Evolutionary conservation across 176 grass and related monocot genomes (phyloP), one percentile per base, ranked within the genome.

Genomic region (Musa schizocarpa): DNA sequence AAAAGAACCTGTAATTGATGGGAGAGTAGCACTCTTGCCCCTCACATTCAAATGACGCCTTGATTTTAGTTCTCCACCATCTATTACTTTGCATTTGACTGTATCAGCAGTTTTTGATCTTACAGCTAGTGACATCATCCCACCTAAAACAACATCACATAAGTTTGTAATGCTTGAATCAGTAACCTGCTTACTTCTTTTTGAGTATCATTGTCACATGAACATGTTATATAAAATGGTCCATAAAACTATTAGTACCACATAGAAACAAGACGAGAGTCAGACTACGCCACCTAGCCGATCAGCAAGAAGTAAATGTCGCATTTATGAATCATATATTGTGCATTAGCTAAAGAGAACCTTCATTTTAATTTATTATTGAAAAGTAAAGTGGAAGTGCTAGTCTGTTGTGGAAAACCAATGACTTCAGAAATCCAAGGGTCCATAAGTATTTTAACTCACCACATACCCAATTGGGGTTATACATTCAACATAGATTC

Each of bases 51-150:
- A 81, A 73, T 97, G 94, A 51, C 94, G 87, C 71, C 94, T 93
- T 84, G 90, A 97, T 85, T 91, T 97, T 75, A 97, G 54, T 88
- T 97, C 94, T 56, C 94, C 94, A 65, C 90, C 94, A 25, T 97
- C 94, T 81, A 93, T 72, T 76, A 97, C 94, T 87, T 74, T 67
- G 77, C 94, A 98, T 71, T 90, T 91, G 11, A 98, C 94, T 54
- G 88, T 93, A 75, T 93, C 90, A 20, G 53, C 29, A 71, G 90
- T 87, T 83, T 98, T 98, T 17, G 79, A 83, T 71, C 83, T 93
- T 72, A 98, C 90, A 78, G 68, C 84, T 53, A 98, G 82, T 6
- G 94, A 91, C 94, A 98, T 93, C 94, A 98, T 98, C 73, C 94
- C 94, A 74, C 94, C 94, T 98, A 77, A 72, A 77, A 52, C 43